Evolutionary conservation across 139 green algal species (phyloP).

Genomic region (Asterochloris erici): DNA sequence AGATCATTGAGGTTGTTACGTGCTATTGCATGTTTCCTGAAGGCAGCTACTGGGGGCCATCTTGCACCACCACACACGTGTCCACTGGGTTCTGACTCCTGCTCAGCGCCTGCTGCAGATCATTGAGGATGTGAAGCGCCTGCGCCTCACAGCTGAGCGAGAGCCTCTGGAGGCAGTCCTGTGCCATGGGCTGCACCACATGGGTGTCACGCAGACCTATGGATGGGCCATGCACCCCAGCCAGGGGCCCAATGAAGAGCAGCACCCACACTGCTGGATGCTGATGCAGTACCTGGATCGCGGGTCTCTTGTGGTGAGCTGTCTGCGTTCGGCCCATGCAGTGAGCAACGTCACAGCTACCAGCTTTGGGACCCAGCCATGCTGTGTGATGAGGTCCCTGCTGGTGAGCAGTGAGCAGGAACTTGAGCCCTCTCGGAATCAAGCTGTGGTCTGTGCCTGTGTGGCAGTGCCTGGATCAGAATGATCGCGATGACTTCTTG

Average conservation of each 20-base stretch:
- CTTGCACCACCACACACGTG: no score
- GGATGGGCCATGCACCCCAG: slow-evolving; percentile 13
- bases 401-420: no score
- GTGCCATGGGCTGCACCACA: slow-evolving; percentile 13
- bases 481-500: no score
- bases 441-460: no score
- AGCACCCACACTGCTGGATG: slow-evolving; percentile 15
- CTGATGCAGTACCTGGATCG: slow-evolving; percentile 27
- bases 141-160: slow-evolving; percentile 12
- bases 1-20: no score
- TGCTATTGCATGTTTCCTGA: no score
- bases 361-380: no score
- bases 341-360: no score
- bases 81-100: background rate
- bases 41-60: no score
- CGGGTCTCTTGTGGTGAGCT: slow-evolving; percentile 16
- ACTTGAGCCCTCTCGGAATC: no score
- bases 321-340: background rate
- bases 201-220: slow-evolving; percentile 17
- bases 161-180: slow-evolving; percentile 15
- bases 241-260: background rate
- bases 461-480: no score
- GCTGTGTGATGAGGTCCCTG: no score
- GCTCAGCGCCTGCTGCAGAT: slow-evolving; percentile 8
- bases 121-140: slow-evolving; percentile 20